Conservation (phyloP, 345 rosid genomes). For the Populus nigra region DNA sequence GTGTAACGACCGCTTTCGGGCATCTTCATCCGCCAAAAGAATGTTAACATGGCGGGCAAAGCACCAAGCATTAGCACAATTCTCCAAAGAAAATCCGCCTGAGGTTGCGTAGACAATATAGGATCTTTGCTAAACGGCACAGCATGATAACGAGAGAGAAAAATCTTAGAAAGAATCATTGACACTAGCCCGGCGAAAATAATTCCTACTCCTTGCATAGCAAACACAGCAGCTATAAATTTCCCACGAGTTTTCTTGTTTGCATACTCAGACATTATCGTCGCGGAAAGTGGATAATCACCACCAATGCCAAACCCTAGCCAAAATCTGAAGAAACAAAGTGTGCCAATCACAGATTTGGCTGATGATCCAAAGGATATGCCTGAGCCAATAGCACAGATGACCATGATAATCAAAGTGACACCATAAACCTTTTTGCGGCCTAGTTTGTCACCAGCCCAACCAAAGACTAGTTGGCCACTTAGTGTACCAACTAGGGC, state of each 20-base stretch:
- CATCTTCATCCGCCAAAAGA: constrained; percentile 59
- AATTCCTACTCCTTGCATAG: constrained; percentile 62
- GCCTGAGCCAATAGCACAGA: constrained; percentile 58
- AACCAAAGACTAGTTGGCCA: constrained; percentile 64
- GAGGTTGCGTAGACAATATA: constrained; percentile 40
- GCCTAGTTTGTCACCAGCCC: constrained; percentile 69
- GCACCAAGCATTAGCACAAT: constrained; percentile 58
- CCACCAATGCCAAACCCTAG: constrained; percentile 79
- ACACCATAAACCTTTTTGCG: constrained; percentile 56
- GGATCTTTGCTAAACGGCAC: neutral
- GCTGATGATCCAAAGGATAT: constrained; percentile 49
- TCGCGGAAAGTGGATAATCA: constrained; percentile 79
- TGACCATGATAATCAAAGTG: constrained; percentile 53
- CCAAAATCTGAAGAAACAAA: constrained; percentile 76
- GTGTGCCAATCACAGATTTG: constrained; percentile 43
- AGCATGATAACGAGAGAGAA: constrained; percentile 15
- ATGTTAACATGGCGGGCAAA: constrained; percentile 47
- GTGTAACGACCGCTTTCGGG: constrained; percentile 65
- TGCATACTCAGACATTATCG: constrained; percentile 69
- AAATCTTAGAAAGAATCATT: constrained; percentile 35
- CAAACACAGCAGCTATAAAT: constrained; percentile 60
- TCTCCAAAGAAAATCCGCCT: constrained; percentile 52
- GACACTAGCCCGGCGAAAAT: constrained; percentile 52
- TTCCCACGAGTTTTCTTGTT: constrained; percentile 55
- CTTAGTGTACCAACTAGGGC: constrained; percentile 56